phyloP scores from a whole-genome alignment of 805 yeast genomes.

The Lipomyces orientalis region DNA sequence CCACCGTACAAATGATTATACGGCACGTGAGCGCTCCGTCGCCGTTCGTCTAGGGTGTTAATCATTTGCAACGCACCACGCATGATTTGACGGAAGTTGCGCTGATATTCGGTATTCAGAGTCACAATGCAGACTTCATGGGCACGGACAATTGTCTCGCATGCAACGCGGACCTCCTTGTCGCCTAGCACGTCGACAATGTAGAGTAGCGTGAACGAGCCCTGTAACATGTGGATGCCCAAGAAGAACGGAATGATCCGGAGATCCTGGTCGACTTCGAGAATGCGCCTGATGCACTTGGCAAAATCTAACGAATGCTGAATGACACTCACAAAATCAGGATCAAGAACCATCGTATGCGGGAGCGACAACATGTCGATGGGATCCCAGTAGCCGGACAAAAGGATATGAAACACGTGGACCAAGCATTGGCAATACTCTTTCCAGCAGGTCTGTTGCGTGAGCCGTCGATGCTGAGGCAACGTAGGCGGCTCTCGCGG shows the following conservation, averaged over 20 bases:
- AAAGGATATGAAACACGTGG: constrained; percentile 43
- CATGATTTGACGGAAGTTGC: constrained; percentile 44
- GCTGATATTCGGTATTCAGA: constrained; percentile 43
- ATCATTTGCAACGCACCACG: constrained; percentile 43
- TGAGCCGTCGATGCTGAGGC: constrained; percentile 11
- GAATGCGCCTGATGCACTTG: constrained; percentile 39
- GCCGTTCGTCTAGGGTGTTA: constrained; percentile 28
- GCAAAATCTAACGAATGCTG: constrained; percentile 43
- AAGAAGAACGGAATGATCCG: constrained; percentile 44
- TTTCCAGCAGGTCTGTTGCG: constrained; percentile 27
- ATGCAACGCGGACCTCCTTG: constrained; percentile 41
- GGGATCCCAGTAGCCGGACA: constrained; percentile 44
- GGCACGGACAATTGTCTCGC: constrained; percentile 44
- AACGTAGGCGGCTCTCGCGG: neutral
- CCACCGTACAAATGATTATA: constrained; percentile 31
- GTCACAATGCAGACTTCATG: constrained; percentile 45
- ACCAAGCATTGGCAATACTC: constrained; percentile 36
- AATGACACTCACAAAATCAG: constrained; percentile 39
- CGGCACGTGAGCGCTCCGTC: constrained; percentile 25
- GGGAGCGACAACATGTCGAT: constrained; percentile 41
- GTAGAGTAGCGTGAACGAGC: constrained; percentile 41
- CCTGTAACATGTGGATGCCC: constrained; percentile 44
- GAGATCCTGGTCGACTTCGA: constrained; percentile 42
- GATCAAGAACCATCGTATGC: constrained; percentile 36
- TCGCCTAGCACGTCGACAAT: constrained; percentile 40